Evolutionary conservation across 2,329 filamentous ascomycete species (phyloP).

Genomic region (Colletotrichum sp.): DNA sequence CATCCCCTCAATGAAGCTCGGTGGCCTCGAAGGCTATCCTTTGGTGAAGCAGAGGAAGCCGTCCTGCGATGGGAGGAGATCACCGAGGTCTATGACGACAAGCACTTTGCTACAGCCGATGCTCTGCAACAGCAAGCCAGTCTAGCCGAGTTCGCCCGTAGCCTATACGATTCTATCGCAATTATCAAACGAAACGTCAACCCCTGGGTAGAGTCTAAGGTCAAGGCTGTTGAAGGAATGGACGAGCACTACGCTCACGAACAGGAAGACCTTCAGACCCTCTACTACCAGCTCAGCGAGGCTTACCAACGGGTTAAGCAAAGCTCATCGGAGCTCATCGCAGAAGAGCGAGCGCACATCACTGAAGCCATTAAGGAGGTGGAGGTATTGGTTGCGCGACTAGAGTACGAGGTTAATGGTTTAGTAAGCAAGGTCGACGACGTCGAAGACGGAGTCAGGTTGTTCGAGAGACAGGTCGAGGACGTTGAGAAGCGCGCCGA

Average conservation of each 20-base stretch:
- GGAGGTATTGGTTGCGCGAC: constrained; percentile 79
- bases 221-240: constrained; percentile 62
- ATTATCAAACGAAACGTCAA: constrained; percentile 57
- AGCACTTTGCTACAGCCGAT: constrained; percentile 25
- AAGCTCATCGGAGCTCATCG: constrained; percentile 71
- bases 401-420: constrained; percentile 90
- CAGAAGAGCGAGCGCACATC: constrained; percentile 71
- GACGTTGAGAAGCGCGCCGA: constrained; percentile 71
- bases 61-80: constrained; percentile 70
- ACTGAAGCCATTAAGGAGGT: constrained; percentile 78
- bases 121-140: constrained; percentile 25
- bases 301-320: constrained; percentile 72
- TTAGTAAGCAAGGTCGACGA: constrained; percentile 84
- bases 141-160: constrained; percentile 58
- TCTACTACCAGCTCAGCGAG: constrained; percentile 75
- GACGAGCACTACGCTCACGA: constrained; percentile 68
- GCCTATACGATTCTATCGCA: constrained; percentile 58
- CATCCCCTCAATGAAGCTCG: constrained; percentile 58
- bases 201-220: constrained; percentile 66
- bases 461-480: constrained; percentile 80
- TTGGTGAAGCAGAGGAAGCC: constrained; percentile 78
- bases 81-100: constrained; percentile 41
- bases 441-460: constrained; percentile 80
- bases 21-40: constrained; percentile 77
- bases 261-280: constrained; percentile 66